These are phyloP conservation scores for Silybum marianum DNA, from an alignment of 129 eudicot species.

Conservation along the genomic window DNA sequence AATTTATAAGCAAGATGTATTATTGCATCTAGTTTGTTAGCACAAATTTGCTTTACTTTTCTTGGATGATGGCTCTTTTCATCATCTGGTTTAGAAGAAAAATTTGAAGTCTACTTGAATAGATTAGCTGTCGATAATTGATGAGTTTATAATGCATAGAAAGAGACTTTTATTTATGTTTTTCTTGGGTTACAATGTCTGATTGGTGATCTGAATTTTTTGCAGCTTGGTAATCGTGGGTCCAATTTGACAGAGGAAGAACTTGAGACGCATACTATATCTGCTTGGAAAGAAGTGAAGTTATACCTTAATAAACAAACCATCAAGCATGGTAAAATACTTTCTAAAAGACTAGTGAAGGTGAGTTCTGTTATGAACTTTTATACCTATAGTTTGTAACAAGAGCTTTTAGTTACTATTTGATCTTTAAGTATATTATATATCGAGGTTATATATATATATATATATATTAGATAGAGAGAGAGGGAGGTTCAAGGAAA, in stretches of 20 bases:
- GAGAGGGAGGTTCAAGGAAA: too few species aligned
- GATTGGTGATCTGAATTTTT: slow-evolving; percentile 7
- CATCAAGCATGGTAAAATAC: slow-evolving; percentile 51
- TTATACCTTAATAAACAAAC: slow-evolving; percentile 56
- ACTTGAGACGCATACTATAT: slow-evolving; percentile 90
- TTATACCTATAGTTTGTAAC: slow-evolving; percentile 5
- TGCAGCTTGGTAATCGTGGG: slow-evolving; percentile 88
- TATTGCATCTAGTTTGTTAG: not conserved
- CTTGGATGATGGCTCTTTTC: not conserved
- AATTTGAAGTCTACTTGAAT: not conserved
- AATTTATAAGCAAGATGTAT: too few species aligned
- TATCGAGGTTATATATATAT: not conserved
- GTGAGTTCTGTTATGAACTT: slow-evolving; percentile 38
- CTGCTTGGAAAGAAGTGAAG: slow-evolving; percentile 96
- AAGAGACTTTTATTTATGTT: not conserved
- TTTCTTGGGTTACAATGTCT: slow-evolving; percentile 3
- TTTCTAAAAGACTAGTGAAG: slow-evolving; percentile 59
- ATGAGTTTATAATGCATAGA: slow-evolving; percentile 3
- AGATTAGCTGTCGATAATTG: not conserved
- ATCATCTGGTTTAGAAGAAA: not conserved
- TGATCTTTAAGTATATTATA: slow-evolving; percentile 4
- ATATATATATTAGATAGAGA: too few species aligned
- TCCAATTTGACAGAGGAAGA: slow-evolving; percentile 95
- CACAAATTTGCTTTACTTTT: not conserved
- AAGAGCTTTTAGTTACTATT: slow-evolving; percentile 6